Evolutionary conservation across 1,284 basidiomycete species (phyloP).

Genomic region (Neolentinus lepideus): DNA sequence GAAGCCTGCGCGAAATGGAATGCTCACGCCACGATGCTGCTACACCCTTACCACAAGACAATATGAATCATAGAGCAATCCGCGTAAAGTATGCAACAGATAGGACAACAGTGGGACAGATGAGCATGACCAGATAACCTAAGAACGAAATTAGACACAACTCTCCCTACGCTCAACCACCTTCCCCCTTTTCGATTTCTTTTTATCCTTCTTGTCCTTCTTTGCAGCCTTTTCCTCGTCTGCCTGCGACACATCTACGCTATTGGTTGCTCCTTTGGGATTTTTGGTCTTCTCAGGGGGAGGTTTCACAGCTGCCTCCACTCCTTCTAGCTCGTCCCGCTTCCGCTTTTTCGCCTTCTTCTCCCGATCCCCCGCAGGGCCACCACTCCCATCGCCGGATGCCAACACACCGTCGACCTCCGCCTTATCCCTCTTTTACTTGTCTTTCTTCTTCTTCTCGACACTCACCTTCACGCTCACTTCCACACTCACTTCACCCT

Average conservation of each 20-base stretch:
- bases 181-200: constrained; percentile 2
- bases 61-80: no score
- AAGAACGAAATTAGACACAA: not conserved
- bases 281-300: constrained; percentile 8
- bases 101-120: not conserved
- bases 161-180: not conserved
- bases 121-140: not conserved
- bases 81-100: not conserved
- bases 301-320: not conserved
- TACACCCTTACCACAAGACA: no score
- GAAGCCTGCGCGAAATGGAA: not conserved
- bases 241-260: constrained; percentile 6
- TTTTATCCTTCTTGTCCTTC: constrained; percentile 14
- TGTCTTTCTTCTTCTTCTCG: not conserved
- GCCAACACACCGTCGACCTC: not conserved
- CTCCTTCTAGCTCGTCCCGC: not conserved
- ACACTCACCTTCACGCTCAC: not conserved
- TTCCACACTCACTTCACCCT: not conserved
- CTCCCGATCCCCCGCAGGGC: not conserved
- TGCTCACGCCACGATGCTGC: not conserved
- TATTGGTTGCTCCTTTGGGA: constrained; percentile 14
- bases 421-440: not conserved
- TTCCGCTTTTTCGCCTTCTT: not conserved
- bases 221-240: constrained; percentile 6
- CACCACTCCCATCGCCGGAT: not conserved